Conservation (phyloP, 805 yeast genomes). For the Pichia ethanolica region DNA sequence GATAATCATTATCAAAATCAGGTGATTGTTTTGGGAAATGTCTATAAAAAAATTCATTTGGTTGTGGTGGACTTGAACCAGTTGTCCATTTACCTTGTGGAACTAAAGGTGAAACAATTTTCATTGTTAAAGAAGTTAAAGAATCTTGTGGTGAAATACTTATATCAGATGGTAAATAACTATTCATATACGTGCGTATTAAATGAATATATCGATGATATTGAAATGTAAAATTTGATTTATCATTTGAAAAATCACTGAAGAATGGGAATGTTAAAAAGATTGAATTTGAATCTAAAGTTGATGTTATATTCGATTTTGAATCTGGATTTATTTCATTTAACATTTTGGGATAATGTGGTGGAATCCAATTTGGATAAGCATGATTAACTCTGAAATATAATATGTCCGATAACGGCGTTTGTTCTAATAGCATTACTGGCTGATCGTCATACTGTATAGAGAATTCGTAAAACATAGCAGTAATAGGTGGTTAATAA, state of each 20-base stretch:
- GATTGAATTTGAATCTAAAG: no score
- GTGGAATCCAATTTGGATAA: slow-evolving; percentile 8
- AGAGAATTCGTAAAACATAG: slow-evolving; percentile 9
- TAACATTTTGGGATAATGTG: not conserved
- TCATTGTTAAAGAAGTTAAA: not conserved
- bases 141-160: not conserved
- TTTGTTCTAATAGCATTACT: not conserved
- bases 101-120: slow-evolving; percentile 5
- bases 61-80: slow-evolving; percentile 7
- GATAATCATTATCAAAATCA: slow-evolving; percentile 9
- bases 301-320: no score
- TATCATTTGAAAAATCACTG: not conserved
- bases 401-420: slow-evolving; percentile 1
- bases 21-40: slow-evolving; percentile 8
- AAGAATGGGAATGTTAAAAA: not conserved
- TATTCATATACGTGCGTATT: not conserved
- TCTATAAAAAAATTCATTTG: slow-evolving; percentile 8
- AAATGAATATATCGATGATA: slow-evolving; percentile 3
- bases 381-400: slow-evolving; percentile 3
- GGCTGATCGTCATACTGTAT: slow-evolving; percentile 8
- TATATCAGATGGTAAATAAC: not conserved
- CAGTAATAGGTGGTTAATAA: not conserved
- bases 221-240: not conserved
- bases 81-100: slow-evolving; percentile 9
- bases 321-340: not conserved